Evolutionary conservation across 139 green algal genomes (phyloP).

Genomic region (Parachlorella kessleri): DNA sequence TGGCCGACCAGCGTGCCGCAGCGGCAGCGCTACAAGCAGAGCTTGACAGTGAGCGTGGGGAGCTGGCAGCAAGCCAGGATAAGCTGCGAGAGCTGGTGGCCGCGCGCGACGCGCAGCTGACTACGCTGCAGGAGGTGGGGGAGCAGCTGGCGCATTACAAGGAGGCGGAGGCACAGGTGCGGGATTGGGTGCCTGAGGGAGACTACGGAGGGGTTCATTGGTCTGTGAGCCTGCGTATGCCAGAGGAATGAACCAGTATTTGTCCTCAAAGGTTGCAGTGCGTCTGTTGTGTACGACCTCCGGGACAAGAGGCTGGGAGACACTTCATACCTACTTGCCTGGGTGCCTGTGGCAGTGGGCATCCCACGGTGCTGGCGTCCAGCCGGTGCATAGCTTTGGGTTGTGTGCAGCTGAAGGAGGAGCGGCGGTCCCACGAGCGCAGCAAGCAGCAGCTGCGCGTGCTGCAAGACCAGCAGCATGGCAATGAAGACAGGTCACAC

Average conservation of each 20-base stretch:
- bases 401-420: background rate
- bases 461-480: background rate
- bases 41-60: slow-evolving; percentile 1
- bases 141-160: slow-evolving; percentile 16
- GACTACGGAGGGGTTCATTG: no score
- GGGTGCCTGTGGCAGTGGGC: no score
- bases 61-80: background rate
- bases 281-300: no score
- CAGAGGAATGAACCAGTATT: no score
- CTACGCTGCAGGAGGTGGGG: slow-evolving; percentile 8
- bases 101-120: background rate
- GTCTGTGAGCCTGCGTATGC: no score
- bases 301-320: no score
- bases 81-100: background rate
- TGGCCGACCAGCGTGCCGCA: background rate
- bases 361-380: no score
- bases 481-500: background rate
- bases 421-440: slow-evolving; percentile 11
- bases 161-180: slow-evolving; percentile 14
- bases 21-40: background rate
- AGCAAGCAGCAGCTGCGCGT: slow-evolving; percentile 7
- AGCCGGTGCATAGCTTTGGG: no score
- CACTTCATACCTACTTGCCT: no score
- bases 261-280: no score
- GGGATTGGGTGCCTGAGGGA: no score